These are phyloP conservation scores for Erigeron canadensis DNA, from an alignment of 129 eudicot species.

Conservation along the genomic window DNA sequence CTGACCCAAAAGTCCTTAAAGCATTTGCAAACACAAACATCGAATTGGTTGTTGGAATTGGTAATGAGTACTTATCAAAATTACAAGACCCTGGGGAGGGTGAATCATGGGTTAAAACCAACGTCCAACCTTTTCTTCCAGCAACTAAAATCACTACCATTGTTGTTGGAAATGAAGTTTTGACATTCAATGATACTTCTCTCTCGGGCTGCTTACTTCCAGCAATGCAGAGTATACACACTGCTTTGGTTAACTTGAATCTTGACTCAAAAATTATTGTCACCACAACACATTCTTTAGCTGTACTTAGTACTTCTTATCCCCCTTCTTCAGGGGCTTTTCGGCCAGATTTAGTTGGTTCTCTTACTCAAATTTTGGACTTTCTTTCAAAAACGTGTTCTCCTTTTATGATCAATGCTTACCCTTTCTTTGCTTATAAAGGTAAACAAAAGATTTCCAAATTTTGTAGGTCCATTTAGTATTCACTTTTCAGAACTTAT, in stretches of 20 bases:
- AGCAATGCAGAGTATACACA: conserved; percentile 77
- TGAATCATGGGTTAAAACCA: conserved; percentile 61
- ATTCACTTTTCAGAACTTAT: no score
- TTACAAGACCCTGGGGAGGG: conserved; percentile 61
- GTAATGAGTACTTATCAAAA: conserved; percentile 54
- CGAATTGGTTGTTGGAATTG: conserved; percentile 61
- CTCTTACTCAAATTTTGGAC: conserved; percentile 48
- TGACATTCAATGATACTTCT: conserved; percentile 63
- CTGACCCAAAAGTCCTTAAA: conserved; percentile 69
- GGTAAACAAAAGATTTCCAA: not conserved
- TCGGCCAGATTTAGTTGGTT: conserved; percentile 46
- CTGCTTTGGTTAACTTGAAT: conserved; percentile 52
- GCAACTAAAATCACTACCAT: conserved; percentile 72
- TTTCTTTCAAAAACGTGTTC: conserved; percentile 62
- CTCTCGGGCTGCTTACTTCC: conserved; percentile 66
- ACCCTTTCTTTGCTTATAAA: conserved; percentile 83
- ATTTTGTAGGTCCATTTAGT: not conserved
- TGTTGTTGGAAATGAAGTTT: conserved; percentile 82
- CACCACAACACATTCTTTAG: conserved; percentile 76
- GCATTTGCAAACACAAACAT: conserved; percentile 79
- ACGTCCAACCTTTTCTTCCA: conserved; percentile 59
- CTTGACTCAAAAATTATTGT: conserved; percentile 57
- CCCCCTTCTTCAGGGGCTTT: conserved; percentile 86
- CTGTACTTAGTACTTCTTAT: conserved; percentile 63
- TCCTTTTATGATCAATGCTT: conserved; percentile 75